Conservation (phyloP, 2,329 filamentous ascomycete species). For the Ophioceras dolichostomum region DNA sequence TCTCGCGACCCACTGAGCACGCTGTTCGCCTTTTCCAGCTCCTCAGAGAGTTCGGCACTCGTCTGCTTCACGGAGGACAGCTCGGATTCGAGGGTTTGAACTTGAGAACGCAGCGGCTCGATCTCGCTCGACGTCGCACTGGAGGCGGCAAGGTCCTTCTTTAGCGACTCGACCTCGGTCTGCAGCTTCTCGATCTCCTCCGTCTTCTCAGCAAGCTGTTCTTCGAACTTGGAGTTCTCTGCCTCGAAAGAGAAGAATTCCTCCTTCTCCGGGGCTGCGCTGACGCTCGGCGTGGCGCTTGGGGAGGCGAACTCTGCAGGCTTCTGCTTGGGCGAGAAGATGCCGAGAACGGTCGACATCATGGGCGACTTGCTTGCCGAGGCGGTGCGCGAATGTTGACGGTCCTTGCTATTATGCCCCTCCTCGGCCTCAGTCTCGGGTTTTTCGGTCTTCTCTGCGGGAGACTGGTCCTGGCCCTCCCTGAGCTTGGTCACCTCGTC, state of each 20-base stretch:
- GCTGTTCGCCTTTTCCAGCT: slow-evolving; percentile 54
- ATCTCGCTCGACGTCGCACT: neutral
- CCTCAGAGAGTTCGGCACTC: slow-evolving; percentile 51
- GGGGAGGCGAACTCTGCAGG: slow-evolving; percentile 15
- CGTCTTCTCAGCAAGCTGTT: slow-evolving; percentile 57
- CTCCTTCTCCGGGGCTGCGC: slow-evolving; percentile 27
- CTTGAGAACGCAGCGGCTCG: neutral
- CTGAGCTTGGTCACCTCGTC: slow-evolving; percentile 43
- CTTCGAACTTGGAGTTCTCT: slow-evolving; percentile 71
- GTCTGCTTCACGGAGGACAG: slow-evolving; percentile 50
- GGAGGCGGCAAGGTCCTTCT: slow-evolving; percentile 51
- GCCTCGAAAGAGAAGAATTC: slow-evolving; percentile 91
- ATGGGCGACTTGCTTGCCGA: slow-evolving; percentile 29
- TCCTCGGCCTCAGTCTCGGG: slow-evolving; percentile 13
- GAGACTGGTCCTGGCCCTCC: slow-evolving; percentile 20
- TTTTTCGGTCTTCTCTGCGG: slow-evolving; percentile 15
- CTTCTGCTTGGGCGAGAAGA: slow-evolving; percentile 36
- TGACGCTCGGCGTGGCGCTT: slow-evolving; percentile 19
- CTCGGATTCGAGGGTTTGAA: slow-evolving; percentile 34
- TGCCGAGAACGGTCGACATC: slow-evolving; percentile 31
- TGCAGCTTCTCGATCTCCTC: slow-evolving; percentile 61
- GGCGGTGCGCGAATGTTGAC: slow-evolving; percentile 9
- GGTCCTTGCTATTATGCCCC: slow-evolving; percentile 2
- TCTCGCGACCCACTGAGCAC: slow-evolving; percentile 34
- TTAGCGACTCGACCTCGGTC: slow-evolving; percentile 53